Base-by-base conservation (phyloP, 2,329 filamentous ascomycete species). In the Claviceps paspali region DNA sequence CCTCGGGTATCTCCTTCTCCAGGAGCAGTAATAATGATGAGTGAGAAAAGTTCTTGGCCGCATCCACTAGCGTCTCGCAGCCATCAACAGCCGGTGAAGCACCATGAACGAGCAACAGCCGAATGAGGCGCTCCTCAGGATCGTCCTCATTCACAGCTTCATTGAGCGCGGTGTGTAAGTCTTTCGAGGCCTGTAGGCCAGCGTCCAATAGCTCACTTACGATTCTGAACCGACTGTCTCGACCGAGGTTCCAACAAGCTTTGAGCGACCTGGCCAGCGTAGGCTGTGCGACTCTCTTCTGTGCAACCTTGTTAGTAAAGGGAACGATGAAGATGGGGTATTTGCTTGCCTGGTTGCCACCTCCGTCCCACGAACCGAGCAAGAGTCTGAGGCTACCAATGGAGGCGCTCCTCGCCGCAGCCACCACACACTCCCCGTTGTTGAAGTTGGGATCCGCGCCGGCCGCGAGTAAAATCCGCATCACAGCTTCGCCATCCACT, bases 391-490 rank as follows among this genome's bases (percentile, higher is more conserved):
- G 52, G 22, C 59, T 70, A 0, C 55, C 57, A 28, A 71, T 51
- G 40, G 65, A 67, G 0, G 67, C 68, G 41, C 65, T 68, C 26
- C 64, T 58, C 1, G 67, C 65, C 1, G 70, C 68, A 9, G 68
- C 65, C 44, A 70, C 67, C 4, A 76, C 61, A 4, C 68, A 65
- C 37, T 74, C 68, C 1, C 71, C 71, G 8, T 63, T 59, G 15
- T 66, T 66, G 47, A 67, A 67, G 45, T 76, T 67, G 0, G 69
- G 64, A 37, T 68, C 67, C 3, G 72, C 73, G 0, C 72, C 71
- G 23, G 65, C 60, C 1, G 51, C 51, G 4, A 77, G 53, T 14
- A 79, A 48, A 8, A 74, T 61, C 21, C 53, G 55, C 23, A 76
- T 59, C 11, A 75, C 52, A 5, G 59, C 57, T 21, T 62, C 57